Conservation (phyloP, 2,329 filamentous ascomycete genomes). For the Trichoderma aggressivum region DNA sequence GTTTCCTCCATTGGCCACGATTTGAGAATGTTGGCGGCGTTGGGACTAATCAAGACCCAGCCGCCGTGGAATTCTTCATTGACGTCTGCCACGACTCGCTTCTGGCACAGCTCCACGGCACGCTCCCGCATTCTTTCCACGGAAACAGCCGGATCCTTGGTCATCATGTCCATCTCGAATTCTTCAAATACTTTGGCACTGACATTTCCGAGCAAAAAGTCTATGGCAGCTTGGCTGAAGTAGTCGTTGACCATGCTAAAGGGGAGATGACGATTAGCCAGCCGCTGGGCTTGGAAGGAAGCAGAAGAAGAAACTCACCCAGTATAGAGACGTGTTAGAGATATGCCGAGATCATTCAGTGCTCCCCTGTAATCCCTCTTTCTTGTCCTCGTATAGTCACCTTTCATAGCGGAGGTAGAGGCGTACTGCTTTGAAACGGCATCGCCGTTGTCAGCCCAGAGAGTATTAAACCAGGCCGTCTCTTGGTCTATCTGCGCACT, state of each 20-base stretch:
- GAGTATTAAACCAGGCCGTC: constrained; percentile 89
- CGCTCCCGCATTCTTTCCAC: constrained; percentile 79
- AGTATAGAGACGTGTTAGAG: constrained; percentile 71
- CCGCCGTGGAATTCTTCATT: constrained; percentile 81
- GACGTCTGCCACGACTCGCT: constrained; percentile 80
- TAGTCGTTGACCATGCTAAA: constrained; percentile 98
- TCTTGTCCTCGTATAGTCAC: constrained; percentile 88
- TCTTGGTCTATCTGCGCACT: constrained; percentile 71
- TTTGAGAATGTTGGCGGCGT: constrained; percentile 63
- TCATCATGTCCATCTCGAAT: constrained; percentile 92
- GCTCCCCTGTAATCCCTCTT: constrained; percentile 90
- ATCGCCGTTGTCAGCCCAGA: constrained; percentile 98
- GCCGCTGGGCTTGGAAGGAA: too few relatives aligned
- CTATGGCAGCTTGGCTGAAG: constrained; percentile 91
- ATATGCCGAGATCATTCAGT: constrained; percentile 85
- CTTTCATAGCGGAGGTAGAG: constrained; percentile 91
- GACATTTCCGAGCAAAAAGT: constrained; percentile 88
- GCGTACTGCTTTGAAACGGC: constrained; percentile 95
- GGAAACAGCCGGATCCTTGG: constrained; percentile 84
- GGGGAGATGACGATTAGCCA: constrained; percentile 18
- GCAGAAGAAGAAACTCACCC: constrained; percentile 44
- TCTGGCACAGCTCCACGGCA: constrained; percentile 84
- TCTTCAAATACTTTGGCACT: constrained; percentile 84
- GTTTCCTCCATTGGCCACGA: constrained; percentile 81
- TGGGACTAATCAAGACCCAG: constrained; percentile 83